These are phyloP conservation scores for Pyronema domesticum DNA, from an alignment of 495 filamentous ascomycete genomes.

Conservation along the genomic window DNA sequence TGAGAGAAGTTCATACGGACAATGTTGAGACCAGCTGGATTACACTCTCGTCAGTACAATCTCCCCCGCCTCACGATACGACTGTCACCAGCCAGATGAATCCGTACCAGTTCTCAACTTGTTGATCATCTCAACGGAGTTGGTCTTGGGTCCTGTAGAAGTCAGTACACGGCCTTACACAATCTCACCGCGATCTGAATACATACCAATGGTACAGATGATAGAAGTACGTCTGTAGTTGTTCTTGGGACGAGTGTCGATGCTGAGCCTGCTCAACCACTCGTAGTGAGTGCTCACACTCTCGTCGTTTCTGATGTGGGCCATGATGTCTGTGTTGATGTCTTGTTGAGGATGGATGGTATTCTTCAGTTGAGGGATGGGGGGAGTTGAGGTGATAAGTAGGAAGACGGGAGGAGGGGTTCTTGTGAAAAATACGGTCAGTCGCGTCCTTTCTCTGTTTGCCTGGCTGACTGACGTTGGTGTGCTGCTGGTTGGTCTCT, in stretches of 20 bases:
- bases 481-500: too few species aligned
- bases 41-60: conserved; percentile 16
- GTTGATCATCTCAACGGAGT: conserved; percentile 92
- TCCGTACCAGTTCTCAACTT: conserved; percentile 52
- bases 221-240: conserved; percentile 93
- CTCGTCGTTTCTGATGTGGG: conserved; percentile 7
- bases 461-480: too few species aligned
- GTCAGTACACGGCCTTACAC: background rate
- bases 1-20: conserved; percentile 99
- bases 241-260: conserved; percentile 45
- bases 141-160: conserved; percentile 71
- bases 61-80: background rate
- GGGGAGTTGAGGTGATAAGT: background rate
- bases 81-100: background rate
- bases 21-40: conserved; percentile 70
- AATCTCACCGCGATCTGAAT: background rate
- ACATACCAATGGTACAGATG: conserved; percentile 89
- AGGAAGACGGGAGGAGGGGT: background rate
- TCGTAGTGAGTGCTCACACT: conserved; percentile 53
- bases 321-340: background rate
- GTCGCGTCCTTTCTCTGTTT: too few species aligned
- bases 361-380: background rate
- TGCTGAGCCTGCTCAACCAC: conserved; percentile 62
- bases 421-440: background rate
- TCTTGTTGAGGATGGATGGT: background rate